Evolutionary conservation across 371 early-diverging fungal species (phyloP).

Genomic region (Racocetra persica): DNA sequence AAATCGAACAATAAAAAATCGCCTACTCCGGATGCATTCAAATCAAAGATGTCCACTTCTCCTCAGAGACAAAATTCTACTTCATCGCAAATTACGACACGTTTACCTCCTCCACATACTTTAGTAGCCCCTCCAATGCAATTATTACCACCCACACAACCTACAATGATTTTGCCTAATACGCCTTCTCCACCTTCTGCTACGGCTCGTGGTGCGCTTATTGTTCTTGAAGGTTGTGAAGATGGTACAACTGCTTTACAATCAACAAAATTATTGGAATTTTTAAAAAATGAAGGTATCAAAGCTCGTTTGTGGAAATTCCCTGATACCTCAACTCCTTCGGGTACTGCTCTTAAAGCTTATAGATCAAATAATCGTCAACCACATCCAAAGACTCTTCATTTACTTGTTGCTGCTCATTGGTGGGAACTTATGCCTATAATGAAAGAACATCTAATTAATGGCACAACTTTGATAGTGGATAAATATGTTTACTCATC

Average conservation of each 20-base stretch:
- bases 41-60: slow-evolving; percentile 16
- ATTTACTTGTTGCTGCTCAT: slow-evolving; percentile 41
- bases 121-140: background rate
- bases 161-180: background rate
- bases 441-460: slow-evolving; percentile 35
- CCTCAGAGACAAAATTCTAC: background rate
- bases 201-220: slow-evolving; percentile 30
- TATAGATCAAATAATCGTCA: slow-evolving; percentile 33
- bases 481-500: slow-evolving; percentile 39
- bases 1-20: slow-evolving; percentile 1
- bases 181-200: slow-evolving; percentile 3
- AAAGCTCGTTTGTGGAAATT: slow-evolving; percentile 40
- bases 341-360: slow-evolving; percentile 29
- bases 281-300: slow-evolving; percentile 42
- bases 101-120: slow-evolving; percentile 10
- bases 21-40: slow-evolving; percentile 1
- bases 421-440: slow-evolving; percentile 44
- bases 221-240: slow-evolving; percentile 43
- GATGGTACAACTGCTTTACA: slow-evolving; percentile 33
- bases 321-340: slow-evolving; percentile 39
- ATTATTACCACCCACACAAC: background rate
- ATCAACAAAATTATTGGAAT: slow-evolving; percentile 33
- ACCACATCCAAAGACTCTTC: slow-evolving; percentile 34
- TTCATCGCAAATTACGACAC: background rate
- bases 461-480: slow-evolving; percentile 41